These are phyloP conservation scores for Protomyces macrosporus DNA, from an alignment of 1,139 yeast genomes.

Conservation along the genomic window DNA sequence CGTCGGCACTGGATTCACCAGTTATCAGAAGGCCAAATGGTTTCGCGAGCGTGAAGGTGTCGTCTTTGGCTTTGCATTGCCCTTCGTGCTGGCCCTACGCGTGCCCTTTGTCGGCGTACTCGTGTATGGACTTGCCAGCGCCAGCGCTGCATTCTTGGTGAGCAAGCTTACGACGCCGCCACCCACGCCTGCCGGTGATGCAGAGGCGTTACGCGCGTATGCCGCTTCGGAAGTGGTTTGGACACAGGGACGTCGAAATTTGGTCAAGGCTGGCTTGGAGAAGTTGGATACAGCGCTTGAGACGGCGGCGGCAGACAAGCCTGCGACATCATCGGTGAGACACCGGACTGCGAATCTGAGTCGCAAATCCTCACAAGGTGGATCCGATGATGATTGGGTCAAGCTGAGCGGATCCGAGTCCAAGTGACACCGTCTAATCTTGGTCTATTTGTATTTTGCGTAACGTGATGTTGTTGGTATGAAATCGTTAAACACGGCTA, in stretches of 20 bases:
- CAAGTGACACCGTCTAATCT: too few relatives aligned
- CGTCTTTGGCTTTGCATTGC: conserved; percentile 55
- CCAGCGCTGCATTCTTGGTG: conserved; percentile 51
- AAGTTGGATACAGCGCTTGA: neutral
- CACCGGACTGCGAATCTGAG: neutral
- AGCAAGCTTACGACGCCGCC: conserved; percentile 42
- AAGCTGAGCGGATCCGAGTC: neutral
- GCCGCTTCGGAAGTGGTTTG: neutral
- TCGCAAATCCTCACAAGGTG: neutral
- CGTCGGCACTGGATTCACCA: conserved; percentile 42
- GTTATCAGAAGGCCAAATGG: conserved; percentile 51
- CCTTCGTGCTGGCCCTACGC: conserved; percentile 45
- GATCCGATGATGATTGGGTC: neutral
- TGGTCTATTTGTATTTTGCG: too few relatives aligned
- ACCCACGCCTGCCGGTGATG: neutral
- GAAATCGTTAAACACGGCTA: neutral
- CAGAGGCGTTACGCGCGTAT: neutral
- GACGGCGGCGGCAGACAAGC: neutral
- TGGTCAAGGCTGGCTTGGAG: conserved; percentile 1
- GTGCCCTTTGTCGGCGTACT: conserved; percentile 49
- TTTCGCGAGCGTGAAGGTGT: conserved; percentile 53
- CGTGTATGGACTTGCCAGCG: conserved; percentile 53
- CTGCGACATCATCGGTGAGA: neutral
- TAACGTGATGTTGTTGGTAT: too few relatives aligned
- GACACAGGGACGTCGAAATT: conserved; percentile 3